Percentiles rank a stretch among this genome's conserved stretches.
These are phyloP conservation scores for Eimeria maxima DNA, from an alignment of 169 alveolate species.

Conservation along the genomic window DNA sequence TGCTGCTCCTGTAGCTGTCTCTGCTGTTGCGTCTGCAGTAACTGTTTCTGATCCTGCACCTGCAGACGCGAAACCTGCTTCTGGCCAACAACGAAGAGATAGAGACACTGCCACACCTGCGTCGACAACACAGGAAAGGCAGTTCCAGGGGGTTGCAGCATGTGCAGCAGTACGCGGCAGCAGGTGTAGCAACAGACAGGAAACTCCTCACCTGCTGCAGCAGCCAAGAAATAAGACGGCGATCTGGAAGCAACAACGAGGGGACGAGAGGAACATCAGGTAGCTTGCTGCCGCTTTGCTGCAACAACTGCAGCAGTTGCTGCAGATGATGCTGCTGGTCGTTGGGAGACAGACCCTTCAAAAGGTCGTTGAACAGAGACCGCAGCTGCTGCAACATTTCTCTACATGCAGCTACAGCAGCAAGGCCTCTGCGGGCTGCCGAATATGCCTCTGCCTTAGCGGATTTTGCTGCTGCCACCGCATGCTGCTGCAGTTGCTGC, in stretches of 20 bases:
- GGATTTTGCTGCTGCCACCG: not conserved
- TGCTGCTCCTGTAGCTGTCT: conserved; percentile 1
- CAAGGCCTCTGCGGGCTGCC: conserved; percentile 16
- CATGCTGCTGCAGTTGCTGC: conserved; percentile 17
- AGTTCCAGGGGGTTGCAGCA: not conserved
- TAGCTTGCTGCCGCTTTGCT: conserved; percentile 46
- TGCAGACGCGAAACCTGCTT: not conserved
- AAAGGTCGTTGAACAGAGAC: not conserved
- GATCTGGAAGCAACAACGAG: conserved; percentile 43
- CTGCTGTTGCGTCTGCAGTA: conserved; percentile 25
- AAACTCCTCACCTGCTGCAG: conserved; percentile 27
- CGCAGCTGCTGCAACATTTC: conserved; percentile 60
- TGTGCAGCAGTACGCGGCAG: not conserved
- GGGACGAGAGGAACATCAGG: conserved; percentile 1
- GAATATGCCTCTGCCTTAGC: conserved; percentile 10
- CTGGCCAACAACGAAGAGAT: conserved; percentile 16
- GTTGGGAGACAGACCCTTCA: conserved; percentile 31
- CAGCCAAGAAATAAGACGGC: conserved; percentile 41
- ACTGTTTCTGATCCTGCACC: conserved; percentile 24
- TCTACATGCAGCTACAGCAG: conserved; percentile 62
- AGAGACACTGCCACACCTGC: conserved; percentile 64
- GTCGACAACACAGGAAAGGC: not conserved
- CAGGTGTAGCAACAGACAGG: not conserved
- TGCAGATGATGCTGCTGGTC: conserved; percentile 59
- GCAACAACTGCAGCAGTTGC: conserved; percentile 60